Conservation (phyloP, 192 early-diverging fungal genomes). For the Obelidium mucronatum region DNA sequence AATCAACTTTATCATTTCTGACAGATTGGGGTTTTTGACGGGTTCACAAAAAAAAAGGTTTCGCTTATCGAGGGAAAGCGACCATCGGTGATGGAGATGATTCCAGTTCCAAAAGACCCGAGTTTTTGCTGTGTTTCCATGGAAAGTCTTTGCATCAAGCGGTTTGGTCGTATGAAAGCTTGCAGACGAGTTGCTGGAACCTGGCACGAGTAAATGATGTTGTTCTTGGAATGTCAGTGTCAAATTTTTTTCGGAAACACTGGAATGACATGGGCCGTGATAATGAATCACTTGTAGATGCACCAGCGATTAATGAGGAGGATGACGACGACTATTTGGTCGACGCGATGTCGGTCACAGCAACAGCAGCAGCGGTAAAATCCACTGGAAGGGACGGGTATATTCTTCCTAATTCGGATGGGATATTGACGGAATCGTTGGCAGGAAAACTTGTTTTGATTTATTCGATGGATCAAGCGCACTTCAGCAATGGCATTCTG, state of each 20-base stretch:
- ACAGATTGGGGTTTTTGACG: too few species aligned
- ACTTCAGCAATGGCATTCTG: too few species aligned
- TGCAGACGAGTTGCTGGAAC: constrained; percentile 19
- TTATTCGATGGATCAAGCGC: too few species aligned
- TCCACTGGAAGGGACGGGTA: not conserved
- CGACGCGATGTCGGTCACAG: not conserved
- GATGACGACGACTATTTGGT: constrained; percentile 3
- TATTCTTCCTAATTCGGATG: constrained; percentile 9
- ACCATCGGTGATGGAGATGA: too few species aligned
- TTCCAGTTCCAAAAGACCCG: too few species aligned
- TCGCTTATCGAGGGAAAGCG: too few species aligned
- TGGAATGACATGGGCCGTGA: not conserved
- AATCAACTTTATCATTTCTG: too few species aligned
- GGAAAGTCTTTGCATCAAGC: constrained; percentile 38
- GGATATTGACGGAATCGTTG: not conserved
- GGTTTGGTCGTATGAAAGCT: constrained; percentile 15
- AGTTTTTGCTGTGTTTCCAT: constrained; percentile 25
- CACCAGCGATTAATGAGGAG: not conserved
- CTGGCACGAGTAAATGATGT: constrained; percentile 11
- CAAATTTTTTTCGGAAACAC: not conserved
- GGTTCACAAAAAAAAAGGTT: too few species aligned
- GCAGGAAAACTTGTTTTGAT: constrained; percentile 18
- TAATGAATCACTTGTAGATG: not conserved
- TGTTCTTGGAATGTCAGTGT: not conserved
- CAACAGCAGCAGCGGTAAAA: not conserved